Evolutionary conservation across 306 rosid species (phyloP), one percentile per base, ranked within the genome.

Genomic region (Argentina anserina): DNA sequence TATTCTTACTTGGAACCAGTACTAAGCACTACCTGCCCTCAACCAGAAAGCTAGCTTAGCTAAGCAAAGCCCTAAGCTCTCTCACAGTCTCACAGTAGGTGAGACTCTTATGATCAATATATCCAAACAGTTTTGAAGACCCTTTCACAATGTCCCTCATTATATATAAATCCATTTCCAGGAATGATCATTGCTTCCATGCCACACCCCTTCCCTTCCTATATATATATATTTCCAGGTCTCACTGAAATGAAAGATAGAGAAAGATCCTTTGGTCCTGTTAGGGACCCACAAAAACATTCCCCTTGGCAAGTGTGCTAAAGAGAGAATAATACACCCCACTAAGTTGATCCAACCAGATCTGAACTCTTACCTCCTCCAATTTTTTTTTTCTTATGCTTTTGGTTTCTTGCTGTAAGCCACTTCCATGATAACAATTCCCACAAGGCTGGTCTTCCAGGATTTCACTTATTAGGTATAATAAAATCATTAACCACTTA

Each of bases 281-380:
- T 28, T 33, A 58, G 78, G 88, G 81, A 14, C 83, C 86, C 84
- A 52, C 80, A 68, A 62, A 60, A 81, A 88, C 92, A 88, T 88
- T 88, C 92, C 76, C 81, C 85, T 88, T 7, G 92, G 78, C 78
- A 72, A 81, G 85, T 83, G 92, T 85, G 92, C 82, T 34, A 29
- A 75, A 81, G 78, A 37, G 75, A 75, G 80, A 83, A 83, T 78
- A 83, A 85, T 84, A 82, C 87, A 75, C 76, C 79, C 84, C 91
- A 82, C 85, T 82, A 61, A 45, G 53, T 41, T 75, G 60, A 82
- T 87, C 72, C 67, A 79, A 84, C 81, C 68, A 72, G 76, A 73
- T 75, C 82, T 78, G 40, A 31, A 59, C 76, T 73, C 49, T 34
- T 3, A 3, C 43, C 67, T 62, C 67, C 8, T 41, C 55, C 40